Evolutionary conservation across 1,284 basidiomycete species (phyloP), one percentile per base, ranked within the genome.

Genomic region (Cutaneotrichosporon sp.): DNA sequence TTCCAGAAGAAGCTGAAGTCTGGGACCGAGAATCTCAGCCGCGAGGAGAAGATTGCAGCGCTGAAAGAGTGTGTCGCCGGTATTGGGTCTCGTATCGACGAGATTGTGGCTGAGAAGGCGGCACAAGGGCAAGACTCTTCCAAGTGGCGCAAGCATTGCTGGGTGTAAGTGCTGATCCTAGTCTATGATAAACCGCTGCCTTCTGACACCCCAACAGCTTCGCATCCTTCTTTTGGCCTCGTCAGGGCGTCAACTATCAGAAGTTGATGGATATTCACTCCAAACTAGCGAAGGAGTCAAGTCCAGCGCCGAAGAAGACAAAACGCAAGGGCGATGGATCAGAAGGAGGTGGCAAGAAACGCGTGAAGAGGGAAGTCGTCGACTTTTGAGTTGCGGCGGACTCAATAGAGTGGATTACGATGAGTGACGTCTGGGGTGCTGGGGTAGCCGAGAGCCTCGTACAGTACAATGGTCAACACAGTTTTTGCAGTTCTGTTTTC

Each of bases 141-240:
- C 65, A 81, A 87, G 68, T 94, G 90, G 89, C 81, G 88, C 63
- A 84, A 91, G 64, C 93, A 97, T 77, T 81, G 97, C 24, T 98
- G 94, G 93, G 87, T 90, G 84, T 91, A 74, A 76, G 89, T 86
- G 7, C 17, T 3, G n/a, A n/a, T n/a, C n/a, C n/a, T n/a, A n/a
- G n/a, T n/a, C n/a, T n/a, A n/a, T n/a, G n/a, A n/a, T n/a, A n/a
- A n/a, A n/a, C n/a, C n/a, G n/a, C n/a, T n/a, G n/a, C n/a, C n/a
- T 24, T 51, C 8, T 20, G 42, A 20, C 50, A 38, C 24, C 38
- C 3, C n/a, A 53, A 20, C 61, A 90, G 87, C 38, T 94, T 94
- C 62, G 89, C 92, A 31, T 91, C 90, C 1, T 81, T 92, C 54
- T 97, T 97, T 77, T 97, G 93, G 93, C 93, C 93, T 4, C 90